These are phyloP conservation scores for Botrytis squamosa DNA, from an alignment of 2,329 filamentous ascomycete genomes.

Conservation along the genomic window DNA sequence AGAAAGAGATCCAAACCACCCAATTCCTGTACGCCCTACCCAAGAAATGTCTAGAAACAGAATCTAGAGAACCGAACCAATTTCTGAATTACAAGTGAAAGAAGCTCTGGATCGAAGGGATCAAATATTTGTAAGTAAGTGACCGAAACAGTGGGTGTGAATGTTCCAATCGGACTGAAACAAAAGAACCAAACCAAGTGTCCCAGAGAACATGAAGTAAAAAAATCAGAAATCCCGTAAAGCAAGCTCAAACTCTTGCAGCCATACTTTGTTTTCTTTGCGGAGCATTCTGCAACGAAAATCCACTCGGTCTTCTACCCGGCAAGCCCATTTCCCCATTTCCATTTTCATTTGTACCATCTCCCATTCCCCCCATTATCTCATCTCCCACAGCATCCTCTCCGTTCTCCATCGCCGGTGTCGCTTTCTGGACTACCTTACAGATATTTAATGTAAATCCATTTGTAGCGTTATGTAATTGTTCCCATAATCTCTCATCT, in stretches of 20 bases:
- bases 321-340: constrained; percentile 14
- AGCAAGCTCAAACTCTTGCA: neutral
- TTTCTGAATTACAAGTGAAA: neutral
- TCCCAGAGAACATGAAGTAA: neutral
- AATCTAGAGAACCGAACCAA: neutral
- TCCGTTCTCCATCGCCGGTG: constrained; percentile 40
- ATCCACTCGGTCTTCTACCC: constrained; percentile 26
- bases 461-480: constrained; percentile 65
- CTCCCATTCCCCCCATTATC: constrained; percentile 2
- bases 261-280: constrained; percentile 14
- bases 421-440: constrained; percentile 53
- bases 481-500: constrained; percentile 61
- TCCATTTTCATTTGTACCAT: neutral
- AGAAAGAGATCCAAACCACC: neutral
- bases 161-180: neutral
- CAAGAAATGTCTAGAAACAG: neutral
- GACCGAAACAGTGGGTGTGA: neutral
- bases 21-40: neutral
- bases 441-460: constrained; percentile 66
- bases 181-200: neutral
- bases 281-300: constrained; percentile 31
- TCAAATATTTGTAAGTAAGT: neutral
- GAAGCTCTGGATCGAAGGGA: neutral
- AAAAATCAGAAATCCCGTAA: neutral
- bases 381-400: constrained; percentile 8